Percentiles rank a stretch among this genome's conserved stretches.
Evolutionary conservation across 202 grass and related monocot genomes (phyloP).

Genomic region (Setaria italica): DNA sequence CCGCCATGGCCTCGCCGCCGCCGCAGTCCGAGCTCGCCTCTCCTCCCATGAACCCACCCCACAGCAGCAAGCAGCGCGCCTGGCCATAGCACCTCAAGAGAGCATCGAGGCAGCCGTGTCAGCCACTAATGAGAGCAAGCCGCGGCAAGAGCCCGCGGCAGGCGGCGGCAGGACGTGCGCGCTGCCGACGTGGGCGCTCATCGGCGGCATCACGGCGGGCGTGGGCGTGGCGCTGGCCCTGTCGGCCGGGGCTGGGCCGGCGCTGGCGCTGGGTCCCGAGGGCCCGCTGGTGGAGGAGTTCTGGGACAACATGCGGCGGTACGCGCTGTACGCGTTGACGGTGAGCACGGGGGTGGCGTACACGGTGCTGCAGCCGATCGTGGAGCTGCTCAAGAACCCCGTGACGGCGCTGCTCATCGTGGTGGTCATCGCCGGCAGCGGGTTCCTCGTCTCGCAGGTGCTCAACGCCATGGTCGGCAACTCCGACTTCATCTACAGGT

Average conservation of each 20-base stretch:
- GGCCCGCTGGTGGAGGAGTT: slow-evolving; percentile 93
- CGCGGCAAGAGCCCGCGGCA: not conserved
- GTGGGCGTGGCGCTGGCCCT: slow-evolving; percentile 48
- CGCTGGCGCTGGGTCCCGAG: slow-evolving; percentile 75
- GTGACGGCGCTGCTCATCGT: slow-evolving; percentile 82
- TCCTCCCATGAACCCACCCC: not conserved
- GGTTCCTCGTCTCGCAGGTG: slow-evolving; percentile 79
- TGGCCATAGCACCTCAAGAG: slow-evolving; percentile 15
- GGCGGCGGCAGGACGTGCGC: slow-evolving; percentile 31
- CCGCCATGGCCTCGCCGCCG: slow-evolving; percentile 31
- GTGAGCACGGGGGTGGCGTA: slow-evolving; percentile 89
- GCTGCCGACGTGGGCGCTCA: slow-evolving; percentile 69
- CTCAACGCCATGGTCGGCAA: slow-evolving; percentile 93
- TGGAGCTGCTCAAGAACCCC: slow-evolving; percentile 85
- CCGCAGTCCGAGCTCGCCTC: slow-evolving; percentile 17
- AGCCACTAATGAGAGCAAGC: not conserved
- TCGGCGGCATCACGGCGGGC: slow-evolving; percentile 71
- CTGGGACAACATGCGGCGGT: slow-evolving; percentile 96
- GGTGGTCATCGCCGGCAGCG: slow-evolving; percentile 57
- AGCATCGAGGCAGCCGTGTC: not conserved
- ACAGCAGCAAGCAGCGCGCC: not conserved
- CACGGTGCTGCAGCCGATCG: slow-evolving; percentile 74
- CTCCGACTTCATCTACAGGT: slow-evolving; percentile 84
- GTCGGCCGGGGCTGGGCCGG: slow-evolving; percentile 44
- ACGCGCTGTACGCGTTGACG: slow-evolving; percentile 74